These are phyloP conservation scores for Globisporangium alternatum DNA, from an alignment of 352 stramenopile species.

Conservation along the genomic window DNA sequence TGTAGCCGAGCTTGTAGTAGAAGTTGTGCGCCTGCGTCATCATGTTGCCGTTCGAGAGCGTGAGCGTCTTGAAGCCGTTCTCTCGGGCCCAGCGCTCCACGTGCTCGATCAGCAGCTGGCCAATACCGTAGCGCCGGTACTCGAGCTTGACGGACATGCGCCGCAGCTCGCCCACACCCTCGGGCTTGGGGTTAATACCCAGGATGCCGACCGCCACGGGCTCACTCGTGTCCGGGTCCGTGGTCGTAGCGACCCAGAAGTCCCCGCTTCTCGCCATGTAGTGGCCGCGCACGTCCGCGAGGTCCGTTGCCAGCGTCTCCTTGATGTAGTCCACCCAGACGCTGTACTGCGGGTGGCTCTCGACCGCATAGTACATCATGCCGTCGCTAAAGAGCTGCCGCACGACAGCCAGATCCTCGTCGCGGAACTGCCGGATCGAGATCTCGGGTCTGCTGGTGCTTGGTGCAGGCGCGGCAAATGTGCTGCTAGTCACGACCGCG, in stretches of 20 bases:
- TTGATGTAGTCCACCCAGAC: slow-evolving; percentile 16
- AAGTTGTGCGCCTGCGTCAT: slow-evolving; percentile 18
- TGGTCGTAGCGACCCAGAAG: slow-evolving; percentile 12
- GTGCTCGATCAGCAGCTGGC: slow-evolving; percentile 12
- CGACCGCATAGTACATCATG: slow-evolving; percentile 14
- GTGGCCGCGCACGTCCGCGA: slow-evolving; percentile 7
- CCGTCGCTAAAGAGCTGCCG: slow-evolving; percentile 20
- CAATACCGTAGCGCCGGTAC: slow-evolving; percentile 17
- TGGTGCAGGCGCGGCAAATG: neutral
- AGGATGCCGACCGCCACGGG: slow-evolving; percentile 10
- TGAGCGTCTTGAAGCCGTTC: slow-evolving; percentile 10
- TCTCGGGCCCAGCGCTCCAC: slow-evolving; percentile 13
- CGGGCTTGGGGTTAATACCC: slow-evolving; percentile 1
- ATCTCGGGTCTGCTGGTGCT: neutral
- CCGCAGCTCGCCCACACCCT: slow-evolving; percentile 9
- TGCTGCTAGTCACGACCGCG: neutral
- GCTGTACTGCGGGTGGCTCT: slow-evolving; percentile 9
- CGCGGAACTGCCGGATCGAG: slow-evolving; percentile 7
- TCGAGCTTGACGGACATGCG: slow-evolving; percentile 7
- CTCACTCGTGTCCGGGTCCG: neutral
- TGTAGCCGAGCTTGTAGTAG: slow-evolving; percentile 14
- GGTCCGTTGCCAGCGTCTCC: slow-evolving; percentile 3
- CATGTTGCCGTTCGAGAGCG: slow-evolving; percentile 16
- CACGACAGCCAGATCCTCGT: neutral
- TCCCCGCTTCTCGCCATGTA: slow-evolving; percentile 11